Percentiles rank a stretch among this genome's conserved stretches.
phyloP scores from a whole-genome alignment of 2,329 filamentous ascomycete genomes.

The Cladophialophora immunda region DNA sequence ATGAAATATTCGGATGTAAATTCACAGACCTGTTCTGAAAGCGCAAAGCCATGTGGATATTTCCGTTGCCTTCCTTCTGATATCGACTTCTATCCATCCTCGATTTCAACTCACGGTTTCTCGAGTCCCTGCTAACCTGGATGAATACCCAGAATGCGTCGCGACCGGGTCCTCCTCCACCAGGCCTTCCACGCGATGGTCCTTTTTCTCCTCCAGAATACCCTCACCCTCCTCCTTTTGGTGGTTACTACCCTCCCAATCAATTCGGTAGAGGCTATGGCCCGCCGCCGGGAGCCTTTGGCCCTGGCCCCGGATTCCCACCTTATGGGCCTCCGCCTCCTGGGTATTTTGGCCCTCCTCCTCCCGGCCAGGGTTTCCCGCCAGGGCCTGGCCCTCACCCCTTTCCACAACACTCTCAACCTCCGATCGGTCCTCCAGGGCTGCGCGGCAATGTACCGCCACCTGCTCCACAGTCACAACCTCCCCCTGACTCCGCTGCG shows the following conservation, averaged over 20 bases:
- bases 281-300: conserved; percentile 60
- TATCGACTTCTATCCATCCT: conserved; percentile 41
- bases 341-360: conserved; percentile 74
- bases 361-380: conserved; percentile 74
- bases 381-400: conserved; percentile 70
- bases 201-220: conserved; percentile 54
- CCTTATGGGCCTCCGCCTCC: conserved; percentile 78
- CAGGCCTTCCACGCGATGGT: conserved; percentile 49
- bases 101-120: neutral
- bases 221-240: conserved; percentile 53
- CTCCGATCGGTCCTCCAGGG: conserved; percentile 66
- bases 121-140: conserved; percentile 23
- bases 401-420: conserved; percentile 53
- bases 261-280: conserved; percentile 59
- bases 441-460: conserved; percentile 47
- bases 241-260: conserved; percentile 53
- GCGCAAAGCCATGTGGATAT: conserved; percentile 96
- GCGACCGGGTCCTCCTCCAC: conserved; percentile 52
- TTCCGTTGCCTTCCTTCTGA: conserved; percentile 99
- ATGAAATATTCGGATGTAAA: conserved; percentile 99
- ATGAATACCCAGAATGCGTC: conserved; percentile 51
- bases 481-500: conserved; percentile 37
- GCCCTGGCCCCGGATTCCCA: conserved; percentile 71
- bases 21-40: conserved; percentile 76
- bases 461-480: conserved; percentile 45